Evolutionary conservation across 1,139 yeast genomes (phyloP).

Genomic region (Nakaseomyces bracarensis): DNA sequence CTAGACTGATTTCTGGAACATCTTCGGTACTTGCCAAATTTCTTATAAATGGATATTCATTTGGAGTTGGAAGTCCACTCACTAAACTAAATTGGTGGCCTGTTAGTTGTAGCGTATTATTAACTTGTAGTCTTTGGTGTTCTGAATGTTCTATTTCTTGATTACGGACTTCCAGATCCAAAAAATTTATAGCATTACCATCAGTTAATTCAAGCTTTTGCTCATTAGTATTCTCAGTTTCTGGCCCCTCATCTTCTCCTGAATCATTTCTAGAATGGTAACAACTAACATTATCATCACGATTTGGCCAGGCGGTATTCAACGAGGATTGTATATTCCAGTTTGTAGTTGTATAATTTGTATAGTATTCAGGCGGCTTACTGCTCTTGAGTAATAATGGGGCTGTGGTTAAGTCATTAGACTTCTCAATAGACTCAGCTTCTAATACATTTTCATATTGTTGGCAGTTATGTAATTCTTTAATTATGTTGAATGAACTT

Average conservation of each 20-base stretch:
- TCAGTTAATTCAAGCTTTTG: neutral
- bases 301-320: neutral
- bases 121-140: neutral
- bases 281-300: neutral
- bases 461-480: neutral
- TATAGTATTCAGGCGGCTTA: neutral
- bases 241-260: neutral
- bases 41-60: neutral
- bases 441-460: neutral
- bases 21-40: neutral
- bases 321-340: constrained; percentile 1
- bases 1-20: neutral
- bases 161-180: neutral
- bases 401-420: neutral
- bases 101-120: neutral
- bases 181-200: neutral
- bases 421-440: neutral
- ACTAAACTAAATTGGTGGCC: constrained; percentile 1
- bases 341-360: neutral
- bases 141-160: neutral
- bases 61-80: constrained; percentile 2
- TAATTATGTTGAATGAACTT: constrained; percentile 1
- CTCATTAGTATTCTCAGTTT: neutral
- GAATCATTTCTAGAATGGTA: constrained; percentile 1
- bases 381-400: neutral